phyloP scores from a whole-genome alignment of 768 basidiomycete species.

The Candolleomyces eurysporus region DNA sequence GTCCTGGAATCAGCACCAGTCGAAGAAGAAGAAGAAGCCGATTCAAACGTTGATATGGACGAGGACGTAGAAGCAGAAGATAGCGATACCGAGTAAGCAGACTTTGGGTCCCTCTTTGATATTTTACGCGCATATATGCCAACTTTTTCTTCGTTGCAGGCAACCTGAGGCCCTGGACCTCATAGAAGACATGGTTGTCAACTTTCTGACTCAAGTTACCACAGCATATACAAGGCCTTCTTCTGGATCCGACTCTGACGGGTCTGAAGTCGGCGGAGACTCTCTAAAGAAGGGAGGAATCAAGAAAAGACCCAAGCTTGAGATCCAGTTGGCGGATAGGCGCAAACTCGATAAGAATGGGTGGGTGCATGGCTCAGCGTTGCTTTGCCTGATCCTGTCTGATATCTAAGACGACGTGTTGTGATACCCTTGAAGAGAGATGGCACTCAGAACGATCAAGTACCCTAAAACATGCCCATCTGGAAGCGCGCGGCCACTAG shows the following conservation, averaged over 20 bases:
- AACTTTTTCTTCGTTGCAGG: neutral
- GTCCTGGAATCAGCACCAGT: neutral
- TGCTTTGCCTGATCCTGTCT: neutral
- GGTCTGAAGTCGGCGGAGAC: constrained; percentile 15
- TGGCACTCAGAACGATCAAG: constrained; percentile 22
- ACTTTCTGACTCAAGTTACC: constrained; percentile 35
- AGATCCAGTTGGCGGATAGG: constrained; percentile 35
- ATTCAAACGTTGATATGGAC: neutral
- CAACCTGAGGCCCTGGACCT: constrained; percentile 16
- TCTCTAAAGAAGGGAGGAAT: neutral
- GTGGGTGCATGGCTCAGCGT: constrained; percentile 12
- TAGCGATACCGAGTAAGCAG: neutral
- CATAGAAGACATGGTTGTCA: constrained; percentile 35
- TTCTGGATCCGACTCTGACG: neutral
- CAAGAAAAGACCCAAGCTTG: constrained; percentile 23
- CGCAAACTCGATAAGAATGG: constrained; percentile 24
- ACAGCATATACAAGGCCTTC: neutral
- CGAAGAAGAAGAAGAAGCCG: neutral
- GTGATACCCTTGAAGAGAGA: constrained; percentile 9
- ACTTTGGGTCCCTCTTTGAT: neutral
- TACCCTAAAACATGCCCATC: constrained; percentile 34
- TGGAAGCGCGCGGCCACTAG: constrained; percentile 40
- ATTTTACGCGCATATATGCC: constrained; percentile 6
- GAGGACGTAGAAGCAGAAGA: neutral
- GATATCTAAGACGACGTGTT: neutral